Percentiles rank a stretch among this genome's conserved stretches.
phyloP scores from a whole-genome alignment of 2,329 filamentous ascomycete species.

The Neoscytalidium dimidiatum region DNA sequence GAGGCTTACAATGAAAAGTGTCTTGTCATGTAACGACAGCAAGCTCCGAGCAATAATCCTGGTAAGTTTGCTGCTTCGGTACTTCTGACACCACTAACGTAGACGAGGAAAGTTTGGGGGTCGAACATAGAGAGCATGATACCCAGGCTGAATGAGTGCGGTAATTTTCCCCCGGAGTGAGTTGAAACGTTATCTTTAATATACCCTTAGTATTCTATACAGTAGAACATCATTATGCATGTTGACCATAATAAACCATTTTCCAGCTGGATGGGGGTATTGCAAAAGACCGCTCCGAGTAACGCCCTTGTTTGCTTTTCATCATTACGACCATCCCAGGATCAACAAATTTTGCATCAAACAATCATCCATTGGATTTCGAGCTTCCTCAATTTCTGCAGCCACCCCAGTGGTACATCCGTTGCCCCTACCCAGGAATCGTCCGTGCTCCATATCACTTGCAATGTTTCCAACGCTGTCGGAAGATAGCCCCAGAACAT shows the following conservation, averaged over 20 bases:
- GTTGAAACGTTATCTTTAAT: neutral
- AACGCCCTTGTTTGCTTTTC: too few species aligned
- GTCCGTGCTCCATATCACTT: slow-evolving; percentile 37
- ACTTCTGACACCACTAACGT: too few species aligned
- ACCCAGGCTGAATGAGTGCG: neutral
- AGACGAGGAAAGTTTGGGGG: too few species aligned
- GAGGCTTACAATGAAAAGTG: slow-evolving; percentile 64
- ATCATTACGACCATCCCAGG: too few species aligned
- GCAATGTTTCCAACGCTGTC: slow-evolving; percentile 36
- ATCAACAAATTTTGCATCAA: slow-evolving; percentile 9
- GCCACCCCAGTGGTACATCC: slow-evolving; percentile 11
- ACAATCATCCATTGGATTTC: slow-evolving; percentile 22
- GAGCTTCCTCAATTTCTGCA: slow-evolving; percentile 4
- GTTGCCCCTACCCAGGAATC: slow-evolving; percentile 16
- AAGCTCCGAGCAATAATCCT: neutral
- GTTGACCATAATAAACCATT: too few species aligned
- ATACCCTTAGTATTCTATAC: too few species aligned
- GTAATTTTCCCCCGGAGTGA: neutral
- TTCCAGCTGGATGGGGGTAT: too few species aligned
- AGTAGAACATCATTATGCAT: too few species aligned
- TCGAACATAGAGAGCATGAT: neutral
- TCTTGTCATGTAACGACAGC: slow-evolving; percentile 54
- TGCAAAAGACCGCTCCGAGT: too few species aligned
- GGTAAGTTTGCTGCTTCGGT: neutral
- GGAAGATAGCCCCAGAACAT: slow-evolving; percentile 42